A percentile compares a stretch with the other conserved stretches of the same genome.
Evolutionary conservation across 164 flowering plant species (phyloP).

Genomic region (Taxillus chinensis): DNA sequence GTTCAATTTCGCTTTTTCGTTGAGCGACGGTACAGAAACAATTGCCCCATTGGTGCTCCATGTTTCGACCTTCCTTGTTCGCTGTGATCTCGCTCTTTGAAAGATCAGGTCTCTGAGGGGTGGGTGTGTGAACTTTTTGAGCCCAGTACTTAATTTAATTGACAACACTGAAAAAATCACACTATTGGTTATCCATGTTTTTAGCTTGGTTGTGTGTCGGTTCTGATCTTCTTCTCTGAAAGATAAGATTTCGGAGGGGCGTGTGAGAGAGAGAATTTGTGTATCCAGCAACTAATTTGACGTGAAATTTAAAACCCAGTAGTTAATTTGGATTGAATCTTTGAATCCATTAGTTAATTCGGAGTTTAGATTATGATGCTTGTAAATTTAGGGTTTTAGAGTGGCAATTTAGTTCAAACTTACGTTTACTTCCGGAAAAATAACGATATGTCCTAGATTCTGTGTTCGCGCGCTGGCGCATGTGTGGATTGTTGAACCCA

Average conservation of each 20-base stretch:
- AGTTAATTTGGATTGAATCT: background rate
- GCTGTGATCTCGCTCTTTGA: background rate
- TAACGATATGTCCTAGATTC: too few species aligned
- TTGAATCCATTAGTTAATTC: too few species aligned
- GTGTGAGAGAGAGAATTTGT: conserved; percentile 6
- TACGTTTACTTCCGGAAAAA: too few species aligned
- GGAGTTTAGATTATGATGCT: too few species aligned
- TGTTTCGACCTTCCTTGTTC: conserved; percentile 2
- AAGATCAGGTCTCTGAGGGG: background rate
- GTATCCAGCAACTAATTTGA: too few species aligned
- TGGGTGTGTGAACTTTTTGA: conserved; percentile 1
- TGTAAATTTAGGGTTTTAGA: conserved; percentile 5
- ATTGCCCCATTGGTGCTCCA: conserved; percentile 1
- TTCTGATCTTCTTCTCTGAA: too few species aligned
- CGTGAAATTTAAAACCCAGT: background rate
- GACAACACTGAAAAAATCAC: too few species aligned
- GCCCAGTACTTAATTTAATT: background rate
- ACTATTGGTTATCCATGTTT: too few species aligned
- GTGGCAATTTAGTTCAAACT: conserved; percentile 2
- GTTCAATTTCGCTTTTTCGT: conserved; percentile 5
- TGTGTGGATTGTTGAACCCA: too few species aligned
- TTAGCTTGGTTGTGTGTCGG: too few species aligned
- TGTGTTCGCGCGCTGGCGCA: too few species aligned
- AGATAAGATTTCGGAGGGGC: background rate
- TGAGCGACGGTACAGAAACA: conserved; percentile 1